These are phyloP conservation scores for Dryas integrifolia DNA, from an alignment of 331 rosid species.

Conservation along the genomic window DNA sequence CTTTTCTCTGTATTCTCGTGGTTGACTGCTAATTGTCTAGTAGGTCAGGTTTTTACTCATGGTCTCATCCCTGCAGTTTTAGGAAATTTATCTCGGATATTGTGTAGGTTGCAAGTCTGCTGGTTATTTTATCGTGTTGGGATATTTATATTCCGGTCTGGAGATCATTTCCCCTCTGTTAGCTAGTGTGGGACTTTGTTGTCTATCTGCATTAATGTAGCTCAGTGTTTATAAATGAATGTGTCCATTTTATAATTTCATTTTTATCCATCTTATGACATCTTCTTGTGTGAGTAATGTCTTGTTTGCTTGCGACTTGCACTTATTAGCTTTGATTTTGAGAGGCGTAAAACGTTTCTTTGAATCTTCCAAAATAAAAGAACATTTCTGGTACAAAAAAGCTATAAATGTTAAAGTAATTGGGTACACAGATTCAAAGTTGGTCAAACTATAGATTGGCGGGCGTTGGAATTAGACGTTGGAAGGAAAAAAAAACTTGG, in stretches of 20 bases:
- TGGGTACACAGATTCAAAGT: no score
- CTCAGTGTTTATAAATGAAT: conserved; percentile 17
- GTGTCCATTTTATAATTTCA: neutral
- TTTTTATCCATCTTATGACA: neutral
- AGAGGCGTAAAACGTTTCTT: neutral
- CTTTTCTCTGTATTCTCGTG: conserved; percentile 18
- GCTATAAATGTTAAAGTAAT: no score
- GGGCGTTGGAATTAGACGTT: no score
- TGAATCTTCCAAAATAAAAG: neutral
- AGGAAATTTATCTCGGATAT: conserved; percentile 32
- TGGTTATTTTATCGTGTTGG: conserved; percentile 24
- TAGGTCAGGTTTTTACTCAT: conserved; percentile 42
- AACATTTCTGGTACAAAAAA: no score
- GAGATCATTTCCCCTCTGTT: conserved; percentile 18
- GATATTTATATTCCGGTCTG: conserved; percentile 26
- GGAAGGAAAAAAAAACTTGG: no score
- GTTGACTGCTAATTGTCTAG: conserved; percentile 44
- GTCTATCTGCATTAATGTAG: conserved; percentile 28
- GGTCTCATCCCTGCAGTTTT: conserved; percentile 31
- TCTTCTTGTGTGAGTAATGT: neutral
- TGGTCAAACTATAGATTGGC: no score
- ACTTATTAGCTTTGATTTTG: neutral
- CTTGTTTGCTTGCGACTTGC: neutral
- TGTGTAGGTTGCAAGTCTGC: conserved; percentile 30
- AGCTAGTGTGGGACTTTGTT: conserved; percentile 17